Percentiles rank a stretch among this genome's conserved stretches.
Conservation (phyloP, 2,329 filamentous ascomycete species). For the Trichophyton rubrum region DNA sequence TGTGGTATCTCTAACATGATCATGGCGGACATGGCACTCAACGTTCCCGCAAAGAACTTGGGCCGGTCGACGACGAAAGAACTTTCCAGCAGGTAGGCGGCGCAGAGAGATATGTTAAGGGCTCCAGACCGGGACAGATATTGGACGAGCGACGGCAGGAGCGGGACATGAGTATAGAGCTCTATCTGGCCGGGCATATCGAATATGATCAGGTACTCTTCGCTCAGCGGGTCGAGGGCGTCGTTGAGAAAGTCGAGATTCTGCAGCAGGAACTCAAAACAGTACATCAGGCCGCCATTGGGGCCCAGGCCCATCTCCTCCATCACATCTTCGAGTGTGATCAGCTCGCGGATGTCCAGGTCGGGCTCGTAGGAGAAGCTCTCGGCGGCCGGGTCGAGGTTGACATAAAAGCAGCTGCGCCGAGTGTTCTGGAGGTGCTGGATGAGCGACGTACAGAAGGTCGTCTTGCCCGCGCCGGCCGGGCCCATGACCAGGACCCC, state of each 20-base stretch:
- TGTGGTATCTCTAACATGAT: conserved; percentile 96
- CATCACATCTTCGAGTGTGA: conserved; percentile 91
- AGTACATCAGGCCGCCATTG: conserved; percentile 89
- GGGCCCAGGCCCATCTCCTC: conserved; percentile 83
- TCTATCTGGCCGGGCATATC: conserved; percentile 99
- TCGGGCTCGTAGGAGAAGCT: conserved; percentile 83
- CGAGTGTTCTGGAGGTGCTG: conserved; percentile 82
- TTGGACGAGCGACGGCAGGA: conserved; percentile 71
- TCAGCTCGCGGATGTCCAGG: conserved; percentile 89
- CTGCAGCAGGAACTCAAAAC: conserved; percentile 89
- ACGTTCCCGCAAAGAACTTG: conserved; percentile 92
- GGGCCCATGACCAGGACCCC: conserved; percentile 93
- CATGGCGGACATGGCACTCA: conserved; percentile 98
- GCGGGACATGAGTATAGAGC: conserved; percentile 91
- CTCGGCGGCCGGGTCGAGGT: conserved; percentile 93
- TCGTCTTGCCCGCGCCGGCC: conserved; percentile 91
- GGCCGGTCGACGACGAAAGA: conserved; percentile 92
- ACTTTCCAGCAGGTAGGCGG: conserved; percentile 85
- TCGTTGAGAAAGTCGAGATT: conserved; percentile 88
- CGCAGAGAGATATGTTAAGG: conserved; percentile 82
- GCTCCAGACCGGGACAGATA: conserved; percentile 67
- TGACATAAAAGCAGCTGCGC: conserved; percentile 94
- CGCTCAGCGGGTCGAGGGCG: conserved; percentile 69
- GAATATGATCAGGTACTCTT: conserved; percentile 94
- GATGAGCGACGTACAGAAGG: conserved; percentile 87